Evolutionary conservation across 1,284 basidiomycete species (phyloP), one percentile per base, ranked within the genome.

Genomic region (Clitocybe nebularis): DNA sequence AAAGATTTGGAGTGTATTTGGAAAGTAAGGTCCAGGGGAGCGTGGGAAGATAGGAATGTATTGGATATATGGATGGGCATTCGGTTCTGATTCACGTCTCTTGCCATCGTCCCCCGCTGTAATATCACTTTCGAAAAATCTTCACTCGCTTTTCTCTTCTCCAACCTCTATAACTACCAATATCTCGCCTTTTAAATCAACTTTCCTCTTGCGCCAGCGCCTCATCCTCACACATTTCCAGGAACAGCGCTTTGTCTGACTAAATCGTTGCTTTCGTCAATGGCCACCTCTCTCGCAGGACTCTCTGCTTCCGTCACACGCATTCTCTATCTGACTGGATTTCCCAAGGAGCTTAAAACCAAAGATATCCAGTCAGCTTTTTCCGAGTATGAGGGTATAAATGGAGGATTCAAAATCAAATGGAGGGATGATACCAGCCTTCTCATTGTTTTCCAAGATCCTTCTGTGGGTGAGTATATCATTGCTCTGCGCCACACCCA

Each of bases 361-460:
- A 87, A 92, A 60, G 95, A 99, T 65, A 88, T 99, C 40, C 93
- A 97, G 60, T 64, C 77, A 40, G 86, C 93, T 29, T 97, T 99
- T 64, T 75, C 82, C 40, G 90, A 93, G 32, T 98, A 89, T 79
- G 93, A 97, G 57, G 77, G 73, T 47, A 74, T 84, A 35, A 82
- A 76, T 46, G 93, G 93, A 26, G 95, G 94, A 13, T 97, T 96
- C 74, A 92, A 93, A 74, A 96, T 99, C 66, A 99, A 99, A 66
- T 99, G 95, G 95, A 81, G 85, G 54, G 93, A 99, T 66, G 95
- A 99, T 65, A 93, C 90, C 35, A 94, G 89, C 59, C 89, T 95
- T 32, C 72, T 96, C 58, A 87, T 98, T 58, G 93, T 99, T 50
- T 99, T 99, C 63, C 79, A 81, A 54, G 89, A 93, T 64, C 80